Base-by-base conservation (phyloP, 257 asterid species). In the Apocynum venetum region DNA sequence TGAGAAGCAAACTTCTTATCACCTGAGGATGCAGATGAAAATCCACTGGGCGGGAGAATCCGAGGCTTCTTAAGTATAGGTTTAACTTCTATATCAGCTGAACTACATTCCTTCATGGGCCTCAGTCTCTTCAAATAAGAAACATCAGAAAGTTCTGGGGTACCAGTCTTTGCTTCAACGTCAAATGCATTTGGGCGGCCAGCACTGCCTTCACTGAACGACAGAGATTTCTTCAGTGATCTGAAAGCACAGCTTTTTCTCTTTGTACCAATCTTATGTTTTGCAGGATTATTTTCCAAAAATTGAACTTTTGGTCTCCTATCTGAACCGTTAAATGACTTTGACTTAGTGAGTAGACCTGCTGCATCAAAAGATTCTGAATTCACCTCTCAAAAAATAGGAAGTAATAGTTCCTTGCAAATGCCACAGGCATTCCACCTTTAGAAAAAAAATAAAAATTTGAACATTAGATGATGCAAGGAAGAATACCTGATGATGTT, bases 331-430 rank as follows among this genome's bases (percentile, higher is more conserved):
- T 15, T 68, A 19, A 75, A 74, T n/a, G 83, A 80, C 71, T 79
- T 79, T 15, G 83, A 46, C 55, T 75, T 80, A 5, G 31, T 47
- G 48, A 80, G n/a, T 13, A 41, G 4, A 35, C 83, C 83, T 80
- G 83, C 3, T n/a, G 46, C 40, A 68, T 38, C 40, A 8, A 59
- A 69, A 56, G 59, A 17, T 71, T 11, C 2, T 61, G 17, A 78
- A 38, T 60, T 49, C 11, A 44, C 14, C 20, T 43, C 49, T 8
- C 35, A 36, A 60, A 20, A 4, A 38, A 60, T 38, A 59, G 67
- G 59, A 78, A 47, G 72, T 4, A 13, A 10, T 15, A 9, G 56
- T 51, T 40, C 12, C 20, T 35, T 17, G 20, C 3, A n/a, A 79
- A 55, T 44, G 6, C 43, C 9, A 40, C 15, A 51, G 31, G 64